A percentile compares a stretch with the other conserved stretches of the same genome.
phyloP scores from a whole-genome alignment of 305 asterid genomes.

The Striga hermonthica region DNA sequence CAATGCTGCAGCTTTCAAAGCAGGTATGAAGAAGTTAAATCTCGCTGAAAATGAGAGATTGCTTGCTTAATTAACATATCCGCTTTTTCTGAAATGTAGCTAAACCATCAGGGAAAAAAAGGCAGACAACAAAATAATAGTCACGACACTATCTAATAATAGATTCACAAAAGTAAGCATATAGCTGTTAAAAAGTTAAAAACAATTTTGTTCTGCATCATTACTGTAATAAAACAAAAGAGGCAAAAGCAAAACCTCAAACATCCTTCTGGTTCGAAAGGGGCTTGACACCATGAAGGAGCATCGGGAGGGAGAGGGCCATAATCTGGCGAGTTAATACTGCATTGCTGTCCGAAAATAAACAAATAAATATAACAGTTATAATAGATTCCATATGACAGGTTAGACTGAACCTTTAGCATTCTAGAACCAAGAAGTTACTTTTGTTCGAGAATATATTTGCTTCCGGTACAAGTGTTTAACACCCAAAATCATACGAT shows the following conservation, averaged over 20 bases:
- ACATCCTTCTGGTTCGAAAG: conserved; percentile 75
- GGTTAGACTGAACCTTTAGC: neutral
- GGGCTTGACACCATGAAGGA: conserved; percentile 78
- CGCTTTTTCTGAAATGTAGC: too few relatives aligned
- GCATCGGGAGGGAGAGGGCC: conserved; percentile 69
- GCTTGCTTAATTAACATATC: too few relatives aligned
- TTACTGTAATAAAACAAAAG: conserved; percentile 17
- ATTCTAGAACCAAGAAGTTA: conserved; percentile 21
- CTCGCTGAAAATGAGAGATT: neutral
- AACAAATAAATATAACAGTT: conserved; percentile 19
- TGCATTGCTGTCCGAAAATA: conserved; percentile 49
- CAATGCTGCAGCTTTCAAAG: neutral
- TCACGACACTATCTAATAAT: too few relatives aligned
- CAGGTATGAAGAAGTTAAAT: neutral
- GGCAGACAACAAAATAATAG: too few relatives aligned
- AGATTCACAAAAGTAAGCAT: too few relatives aligned
- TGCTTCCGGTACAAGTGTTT: conserved; percentile 60
- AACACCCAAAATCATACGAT: conserved; percentile 57
- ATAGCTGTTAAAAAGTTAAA: too few relatives aligned
- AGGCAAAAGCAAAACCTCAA: conserved; percentile 48
- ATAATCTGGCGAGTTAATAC: conserved; percentile 66
- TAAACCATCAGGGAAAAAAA: too few relatives aligned
- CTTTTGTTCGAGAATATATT: conserved; percentile 61
- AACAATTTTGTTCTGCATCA: neutral
- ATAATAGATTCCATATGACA: conserved; percentile 16